A percentile compares a stretch with the other conserved stretches of the same genome.
Evolutionary conservation across 805 yeast species (phyloP).

Genomic region (Candida ulmi): DNA sequence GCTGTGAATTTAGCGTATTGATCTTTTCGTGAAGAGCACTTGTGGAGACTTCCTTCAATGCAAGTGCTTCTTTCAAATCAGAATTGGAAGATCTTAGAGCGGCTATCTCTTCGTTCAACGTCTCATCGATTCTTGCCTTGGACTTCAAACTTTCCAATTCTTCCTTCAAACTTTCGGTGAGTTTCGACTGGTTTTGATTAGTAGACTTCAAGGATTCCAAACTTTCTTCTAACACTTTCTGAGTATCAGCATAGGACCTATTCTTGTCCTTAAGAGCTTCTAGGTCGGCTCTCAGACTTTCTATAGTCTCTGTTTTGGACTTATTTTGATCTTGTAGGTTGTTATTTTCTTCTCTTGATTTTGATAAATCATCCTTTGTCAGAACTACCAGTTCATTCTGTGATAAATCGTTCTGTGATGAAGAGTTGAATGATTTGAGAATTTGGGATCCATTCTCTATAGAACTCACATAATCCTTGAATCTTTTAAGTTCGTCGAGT

Average conservation of each 20-base stretch:
- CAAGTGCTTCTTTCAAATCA: too few species aligned
- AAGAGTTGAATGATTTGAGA: slow-evolving; percentile 2
- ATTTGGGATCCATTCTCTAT: slow-evolving; percentile 10
- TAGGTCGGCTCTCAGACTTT: neutral
- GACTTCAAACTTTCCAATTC: slow-evolving; percentile 3
- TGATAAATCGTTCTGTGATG: neutral
- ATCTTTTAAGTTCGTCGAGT: slow-evolving; percentile 14
- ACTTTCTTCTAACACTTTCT: too few species aligned
- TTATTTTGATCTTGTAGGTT: neutral
- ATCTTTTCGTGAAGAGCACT: slow-evolving; percentile 7
- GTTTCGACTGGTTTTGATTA: too few species aligned
- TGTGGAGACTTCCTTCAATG: too few species aligned
- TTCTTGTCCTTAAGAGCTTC: too few species aligned
- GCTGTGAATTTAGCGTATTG: neutral
- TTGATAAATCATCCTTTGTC: too few species aligned
- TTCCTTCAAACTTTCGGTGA: too few species aligned
- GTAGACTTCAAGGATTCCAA: too few species aligned
- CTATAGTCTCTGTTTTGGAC: neutral
- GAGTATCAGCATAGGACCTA: too few species aligned
- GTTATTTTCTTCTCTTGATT: neutral
- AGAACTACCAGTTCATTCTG: neutral
- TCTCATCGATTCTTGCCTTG: too few species aligned
- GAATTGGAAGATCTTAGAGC: slow-evolving; percentile 1
- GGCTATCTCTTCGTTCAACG: slow-evolving; percentile 2
- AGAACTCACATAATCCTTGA: slow-evolving; percentile 10